A percentile compares a stretch with the other conserved stretches of the same genome.
phyloP scores from a whole-genome alignment of 2,329 filamentous ascomycete species.

The Alternaria sp. region DNA sequence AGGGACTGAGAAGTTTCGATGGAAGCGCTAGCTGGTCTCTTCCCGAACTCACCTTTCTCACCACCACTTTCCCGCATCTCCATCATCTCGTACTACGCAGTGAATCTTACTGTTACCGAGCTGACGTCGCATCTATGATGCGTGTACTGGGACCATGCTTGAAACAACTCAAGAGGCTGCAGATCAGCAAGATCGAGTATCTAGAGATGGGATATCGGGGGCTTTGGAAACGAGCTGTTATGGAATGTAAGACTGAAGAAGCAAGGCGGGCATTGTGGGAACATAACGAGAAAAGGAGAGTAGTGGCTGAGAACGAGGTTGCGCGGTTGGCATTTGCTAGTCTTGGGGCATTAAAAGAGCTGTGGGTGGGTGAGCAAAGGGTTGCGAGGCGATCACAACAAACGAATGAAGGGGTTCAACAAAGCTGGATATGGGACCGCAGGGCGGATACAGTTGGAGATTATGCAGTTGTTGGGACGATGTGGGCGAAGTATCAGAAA shows the following conservation, averaged over 20 bases:
- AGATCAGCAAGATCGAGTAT: slow-evolving; percentile 19
- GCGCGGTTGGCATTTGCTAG: slow-evolving; percentile 20
- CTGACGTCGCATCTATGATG: slow-evolving; percentile 18
- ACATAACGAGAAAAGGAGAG: slow-evolving; percentile 21
- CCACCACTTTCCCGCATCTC: slow-evolving; percentile 15
- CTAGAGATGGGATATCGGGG: slow-evolving; percentile 26
- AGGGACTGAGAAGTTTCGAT: slow-evolving; percentile 18
- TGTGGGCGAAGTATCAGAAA: slow-evolving; percentile 18
- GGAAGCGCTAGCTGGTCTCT: slow-evolving; percentile 23
- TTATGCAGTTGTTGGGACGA: neutral
- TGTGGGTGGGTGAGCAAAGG: slow-evolving; percentile 26
- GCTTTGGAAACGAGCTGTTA: slow-evolving; percentile 25
- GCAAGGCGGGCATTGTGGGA: slow-evolving; percentile 19
- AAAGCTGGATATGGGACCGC: slow-evolving; percentile 27
- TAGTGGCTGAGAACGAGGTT: slow-evolving; percentile 25
- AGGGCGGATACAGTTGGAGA: slow-evolving; percentile 11
- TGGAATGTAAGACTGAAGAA: slow-evolving; percentile 18
- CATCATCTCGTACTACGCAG: slow-evolving; percentile 20
- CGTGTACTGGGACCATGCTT: slow-evolving; percentile 11
- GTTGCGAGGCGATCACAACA: slow-evolving; percentile 18
- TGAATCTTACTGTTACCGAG: slow-evolving; percentile 25
- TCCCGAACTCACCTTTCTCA: slow-evolving; percentile 17
- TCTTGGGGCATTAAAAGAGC: slow-evolving; percentile 16
- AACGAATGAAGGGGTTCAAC: neutral
- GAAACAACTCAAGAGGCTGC: slow-evolving; percentile 12